These are phyloP conservation scores for Sicyos baderoa DNA, from an alignment of 306 rosid species.

Conservation along the genomic window DNA sequence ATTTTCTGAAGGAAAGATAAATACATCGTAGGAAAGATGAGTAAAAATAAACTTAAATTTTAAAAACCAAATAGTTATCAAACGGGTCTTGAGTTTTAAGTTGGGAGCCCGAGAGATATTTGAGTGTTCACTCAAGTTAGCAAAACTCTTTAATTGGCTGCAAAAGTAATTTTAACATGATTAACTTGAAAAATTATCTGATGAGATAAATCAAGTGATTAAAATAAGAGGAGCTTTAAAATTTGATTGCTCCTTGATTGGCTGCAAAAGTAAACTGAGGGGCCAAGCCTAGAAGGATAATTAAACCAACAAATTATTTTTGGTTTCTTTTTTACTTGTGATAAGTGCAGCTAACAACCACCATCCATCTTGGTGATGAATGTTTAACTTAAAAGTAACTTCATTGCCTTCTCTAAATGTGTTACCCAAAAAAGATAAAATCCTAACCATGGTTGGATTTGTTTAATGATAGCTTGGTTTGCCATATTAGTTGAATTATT, in stretches of 20 bases:
- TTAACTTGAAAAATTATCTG: background rate
- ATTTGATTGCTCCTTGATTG: background rate
- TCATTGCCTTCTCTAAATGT: background rate
- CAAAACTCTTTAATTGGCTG: too few species aligned
- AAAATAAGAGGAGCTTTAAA: background rate
- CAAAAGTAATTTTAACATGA: too few species aligned
- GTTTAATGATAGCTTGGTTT: background rate
- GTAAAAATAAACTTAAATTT: too few species aligned
- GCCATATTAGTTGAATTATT: background rate
- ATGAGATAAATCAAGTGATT: background rate
- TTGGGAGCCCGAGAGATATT: too few species aligned
- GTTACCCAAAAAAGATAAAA: background rate
- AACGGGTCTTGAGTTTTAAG: too few species aligned
- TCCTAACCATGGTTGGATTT: background rate
- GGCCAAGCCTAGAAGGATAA: background rate
- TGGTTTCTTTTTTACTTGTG: background rate
- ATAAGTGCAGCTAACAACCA: background rate
- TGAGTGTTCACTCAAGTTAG: background rate
- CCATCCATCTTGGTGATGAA: background rate
- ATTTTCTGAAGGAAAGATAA: too few species aligned
- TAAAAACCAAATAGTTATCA: too few species aligned
- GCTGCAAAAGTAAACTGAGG: background rate
- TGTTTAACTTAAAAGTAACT: background rate
- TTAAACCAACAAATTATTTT: background rate
- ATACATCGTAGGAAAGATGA: too few species aligned